Base-by-base conservation (phyloP, 306 rosid genomes). In the Castanopsis chinensis region DNA sequence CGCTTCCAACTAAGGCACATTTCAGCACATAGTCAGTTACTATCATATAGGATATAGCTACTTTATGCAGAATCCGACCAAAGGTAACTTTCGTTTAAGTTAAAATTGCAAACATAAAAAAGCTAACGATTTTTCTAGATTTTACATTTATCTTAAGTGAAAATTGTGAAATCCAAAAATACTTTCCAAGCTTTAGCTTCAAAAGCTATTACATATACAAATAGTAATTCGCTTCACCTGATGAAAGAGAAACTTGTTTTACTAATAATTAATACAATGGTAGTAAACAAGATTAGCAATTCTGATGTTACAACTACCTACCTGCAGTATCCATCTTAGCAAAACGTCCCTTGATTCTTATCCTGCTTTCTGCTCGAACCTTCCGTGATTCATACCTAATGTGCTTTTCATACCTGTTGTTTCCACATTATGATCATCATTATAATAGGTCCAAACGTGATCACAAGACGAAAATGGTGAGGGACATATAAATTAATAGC, bases 331-430 rank as follows among this genome's bases (percentile, higher is more conserved):
- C 89, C 37, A 85, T 81, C 85, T 92, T 94, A 11, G 95, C 98
- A 79, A 94, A 94, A 59, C 98, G 94, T 8, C 98, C 98, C 82
- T 81, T 94, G 12, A 94, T 82, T 83, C 98, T 84, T 18, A 75
- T 82, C 89, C 98, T 89, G 87, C 88, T 86, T 71, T 94, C 94
- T 15, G 98, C 98, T 27, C 98, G 88, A 80, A 81, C 93, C 87
- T 94, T 94, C 64, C 98, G 79, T 13, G 97, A 89, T 83, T 94
- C 94, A 72, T 94, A 94, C 76, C 98, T 88, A 80, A 92, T 85
- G 83, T 89, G 97, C 87, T 88, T 94, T 35, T 94, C 98, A 59
- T 85, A 94, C 82, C 98, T 93, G 92, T 80, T 75, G 73, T 72
- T 75, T 77, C 64, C 86, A 85, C 13, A 69, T 27, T 59, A 45